These are phyloP conservation scores for Aurantiochytrium sp. DNA, from an alignment of 108 stramenopile genomes.

Conservation along the genomic window DNA sequence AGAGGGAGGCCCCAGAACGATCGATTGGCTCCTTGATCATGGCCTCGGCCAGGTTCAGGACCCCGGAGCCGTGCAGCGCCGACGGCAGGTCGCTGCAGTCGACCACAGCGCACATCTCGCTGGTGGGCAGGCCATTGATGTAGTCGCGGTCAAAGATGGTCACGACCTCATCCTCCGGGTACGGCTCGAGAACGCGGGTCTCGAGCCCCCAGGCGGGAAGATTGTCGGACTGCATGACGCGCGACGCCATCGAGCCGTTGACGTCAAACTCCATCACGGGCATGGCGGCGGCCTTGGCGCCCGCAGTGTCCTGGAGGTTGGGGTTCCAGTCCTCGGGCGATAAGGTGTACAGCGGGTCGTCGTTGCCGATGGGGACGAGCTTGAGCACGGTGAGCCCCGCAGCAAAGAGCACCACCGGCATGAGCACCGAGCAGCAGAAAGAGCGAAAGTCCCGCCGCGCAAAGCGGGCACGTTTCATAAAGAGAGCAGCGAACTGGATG, in stretches of 20 bases:
- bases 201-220: not conserved
- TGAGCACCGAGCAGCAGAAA: slow-evolving; percentile 21
- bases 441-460: slow-evolving; percentile 13
- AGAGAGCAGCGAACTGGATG: slow-evolving; percentile 30
- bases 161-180: not conserved
- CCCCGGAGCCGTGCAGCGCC: not conserved
- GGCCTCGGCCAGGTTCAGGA: not conserved
- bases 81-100: not conserved
- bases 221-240: not conserved
- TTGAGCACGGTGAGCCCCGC: slow-evolving; percentile 24
- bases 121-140: not conserved
- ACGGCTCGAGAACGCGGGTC: not conserved
- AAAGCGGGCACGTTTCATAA: slow-evolving; percentile 35
- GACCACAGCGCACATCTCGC: not conserved
- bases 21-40: not conserved
- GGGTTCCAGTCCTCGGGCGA: slow-evolving; percentile 32
- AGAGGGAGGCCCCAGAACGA: not conserved
- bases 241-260: not conserved
- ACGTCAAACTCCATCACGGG: slow-evolving; percentile 16
- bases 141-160: slow-evolving; percentile 1
- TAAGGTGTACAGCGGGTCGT: not conserved
- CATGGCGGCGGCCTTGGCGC: not conserved
- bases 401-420: slow-evolving; percentile 34
- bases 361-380: not conserved
- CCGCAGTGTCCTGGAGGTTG: not conserved